Evolutionary conservation across 192 early-diverging fungal genomes (phyloP), one percentile per base, ranked within the genome.

Genomic region (Jimgerdemannia flammicorona): DNA sequence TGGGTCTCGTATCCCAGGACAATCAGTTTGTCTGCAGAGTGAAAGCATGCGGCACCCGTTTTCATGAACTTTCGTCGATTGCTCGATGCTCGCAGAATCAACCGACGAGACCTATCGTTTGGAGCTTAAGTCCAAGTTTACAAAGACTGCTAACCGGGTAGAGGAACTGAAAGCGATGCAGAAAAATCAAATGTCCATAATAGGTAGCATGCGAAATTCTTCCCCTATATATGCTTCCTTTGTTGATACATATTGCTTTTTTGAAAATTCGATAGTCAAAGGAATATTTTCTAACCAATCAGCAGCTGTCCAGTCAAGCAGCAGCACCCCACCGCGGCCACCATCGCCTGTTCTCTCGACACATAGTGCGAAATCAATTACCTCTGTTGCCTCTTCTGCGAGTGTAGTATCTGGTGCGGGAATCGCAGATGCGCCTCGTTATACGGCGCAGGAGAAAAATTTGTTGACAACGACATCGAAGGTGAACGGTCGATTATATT

Each of bases 401-500:
- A 14, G 14, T 14, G 49, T 59, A 14, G 14, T 59, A 10, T 0
- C 8, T 14, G 8, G 14, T 14, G 14, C 14, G 49, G 49, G 2
- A 10, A 14, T 2, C 14, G 49, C 14, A 59, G 49, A 59, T 14
- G 6, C 14, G 14, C 8, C 49, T 59, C 49, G 49, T 0, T 59
- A 59, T 59, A 59, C 49, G 14, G 8, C 49, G 49, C 49, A 59
- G 14, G 94, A 95, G 77, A 74, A 88, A 2, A 83, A 88, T 39
- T 85, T 96, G 10, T 72, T 96, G 11, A 84, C 83, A 66, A 70
- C 72, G 8, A 93, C 93, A 40, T 95, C 94, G 14, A 80, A 85
- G 71, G 83, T 96, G 49, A 94, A 96, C 73, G 86, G 85, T 4
- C 86, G 86, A 76, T 79, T 86, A 17, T 95, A 88, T 84, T 78